Evolutionary conservation across 2,329 filamentous ascomycete species (phyloP), one percentile per base, ranked within the genome.

Genomic region (Bipolaris zeicola): DNA sequence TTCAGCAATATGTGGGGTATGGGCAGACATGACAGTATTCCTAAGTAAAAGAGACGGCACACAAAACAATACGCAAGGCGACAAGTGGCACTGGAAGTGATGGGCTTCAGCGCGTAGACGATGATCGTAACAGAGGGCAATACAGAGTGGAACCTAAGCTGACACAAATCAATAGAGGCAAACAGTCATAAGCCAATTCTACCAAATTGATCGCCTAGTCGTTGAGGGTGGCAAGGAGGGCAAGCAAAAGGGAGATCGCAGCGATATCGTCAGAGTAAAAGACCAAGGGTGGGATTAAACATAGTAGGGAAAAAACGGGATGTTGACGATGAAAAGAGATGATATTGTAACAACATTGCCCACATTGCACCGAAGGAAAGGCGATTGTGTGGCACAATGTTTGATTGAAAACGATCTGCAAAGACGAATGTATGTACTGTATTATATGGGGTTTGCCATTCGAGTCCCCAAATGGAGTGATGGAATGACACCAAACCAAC

Each of bases 151-250:
- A 28, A 10, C n/a, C 31, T 4, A 42, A 24, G 69, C 78, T 84
- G 60, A 84, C 73, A 11, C n/a, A 49, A 33, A 13, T 31, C 28
- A 58, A 68, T 80, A 98, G 95, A 89, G 95, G 75, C 95, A 98
- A 89, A 96, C 94, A 10, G 85, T 95, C 48, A 87, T 99, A 72
- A 96, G 92, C 74, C 91, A 96, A 75, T 98, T 98, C 79, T 98
- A 91, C 80, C 90, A 97, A 79, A 78, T 96, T 61, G 93, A 98
- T 73, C 85, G 87, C 72, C 84, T 99, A 77, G 95, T 99, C 13
- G 91, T 99, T 0, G 95, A 99, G 78, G 90, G 90, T 16, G 89
- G 91, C 57, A 89, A 91, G 76, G 87, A 89, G 69, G 89, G 89
- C 64, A 91, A 90, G 78, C 85, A 93, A 73, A 85, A 80, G 33